Percentiles rank a stretch among this genome's conserved stretches.
Evolutionary conservation across 1,284 basidiomycete species (phyloP).

Genomic region (Amylostereum chailletii): DNA sequence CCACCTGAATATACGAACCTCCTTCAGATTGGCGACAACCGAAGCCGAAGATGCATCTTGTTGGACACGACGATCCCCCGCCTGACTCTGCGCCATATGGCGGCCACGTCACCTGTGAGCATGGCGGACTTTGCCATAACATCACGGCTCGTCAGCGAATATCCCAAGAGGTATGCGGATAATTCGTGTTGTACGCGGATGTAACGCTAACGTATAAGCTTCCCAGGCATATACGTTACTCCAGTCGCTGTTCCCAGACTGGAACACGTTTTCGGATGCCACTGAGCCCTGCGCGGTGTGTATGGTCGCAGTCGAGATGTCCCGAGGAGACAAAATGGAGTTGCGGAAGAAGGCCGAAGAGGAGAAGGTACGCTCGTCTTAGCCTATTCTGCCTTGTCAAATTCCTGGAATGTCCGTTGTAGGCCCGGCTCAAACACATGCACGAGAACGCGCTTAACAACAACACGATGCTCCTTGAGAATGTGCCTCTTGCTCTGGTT

Average conservation of each 20-base stretch:
- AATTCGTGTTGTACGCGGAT: background rate
- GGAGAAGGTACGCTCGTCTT: slow-evolving; percentile 51
- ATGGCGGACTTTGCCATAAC: slow-evolving; percentile 50
- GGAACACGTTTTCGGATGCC: slow-evolving; percentile 45
- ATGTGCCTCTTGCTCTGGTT: slow-evolving; percentile 47
- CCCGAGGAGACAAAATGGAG: slow-evolving; percentile 49
- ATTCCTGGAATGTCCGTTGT: slow-evolving; percentile 8
- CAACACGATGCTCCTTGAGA: slow-evolving; percentile 33
- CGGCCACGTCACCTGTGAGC: slow-evolving; percentile 60
- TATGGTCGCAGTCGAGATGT: slow-evolving; percentile 42
- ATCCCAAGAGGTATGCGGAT: slow-evolving; percentile 38
- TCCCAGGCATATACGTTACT: slow-evolving; percentile 50
- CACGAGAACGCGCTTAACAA: slow-evolving; percentile 44
- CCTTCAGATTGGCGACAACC: slow-evolving; percentile 57
- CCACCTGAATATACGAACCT: background rate
- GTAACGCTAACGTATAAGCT: background rate
- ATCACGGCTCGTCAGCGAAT: slow-evolving; percentile 48
- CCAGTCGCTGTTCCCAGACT: slow-evolving; percentile 49
- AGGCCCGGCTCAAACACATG: slow-evolving; percentile 57
- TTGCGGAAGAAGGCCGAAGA: slow-evolving; percentile 54
- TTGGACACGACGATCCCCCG: slow-evolving; percentile 45
- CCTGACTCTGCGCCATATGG: slow-evolving; percentile 52
- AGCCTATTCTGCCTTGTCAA: slow-evolving; percentile 4
- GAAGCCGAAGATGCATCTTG: slow-evolving; percentile 67
- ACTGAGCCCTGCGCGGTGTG: slow-evolving; percentile 52